Base-by-base conservation (phyloP, 2,329 filamentous ascomycete genomes). In the Dactylellina leptospora region DNA sequence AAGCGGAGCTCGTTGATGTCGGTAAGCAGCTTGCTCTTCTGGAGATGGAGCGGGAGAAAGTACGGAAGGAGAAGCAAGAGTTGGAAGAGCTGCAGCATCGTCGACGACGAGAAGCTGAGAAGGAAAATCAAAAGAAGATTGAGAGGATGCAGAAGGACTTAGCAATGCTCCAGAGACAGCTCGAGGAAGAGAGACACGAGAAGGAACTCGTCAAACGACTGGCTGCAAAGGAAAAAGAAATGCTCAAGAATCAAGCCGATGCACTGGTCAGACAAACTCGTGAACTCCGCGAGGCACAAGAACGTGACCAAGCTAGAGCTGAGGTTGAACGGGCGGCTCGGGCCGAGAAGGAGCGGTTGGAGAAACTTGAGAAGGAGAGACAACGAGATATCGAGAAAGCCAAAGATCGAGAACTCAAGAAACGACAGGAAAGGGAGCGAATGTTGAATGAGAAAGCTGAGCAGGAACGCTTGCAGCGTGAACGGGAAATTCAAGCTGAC, bases 221-320 rank as follows among this genome's bases (percentile, higher is more conserved):
- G 28, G 68, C 68, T 11, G 68, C 54, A 10, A 62, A 72, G 28
- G 59, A 72, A 25, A 72, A 64, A 25, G 68, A 72, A 22, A 47
- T 64, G 22, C 60, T 64, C 40, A 64, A 64, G 28, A 64, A 38
- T 30, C 55, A 63, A 33, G 68, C 54, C 13, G 68, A 72, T 42
- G 53, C 59, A 10, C 48, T 59, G 23, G 59, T 36, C 40, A 45
- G 62, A 44, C 69, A 73, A 25, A 62, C 69, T 20, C 16, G 61
- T 51, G 62, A 73, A 28, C 60, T 73, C 18, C 69, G 61, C n/a
- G 62, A 73, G 44, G 54, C 50, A 10, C 54, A 73, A 16, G 69
- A 73, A 53, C 68, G 68, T 30, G 68, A 72, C n/a, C 51, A 72
- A n/a, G 59, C 59, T n/a, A 63, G 59, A 22, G 68, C 68, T 18